These are phyloP conservation scores for Auxenochlorella pyrenoidosa DNA, from an alignment of 139 green algal species.

Conservation along the genomic window DNA sequence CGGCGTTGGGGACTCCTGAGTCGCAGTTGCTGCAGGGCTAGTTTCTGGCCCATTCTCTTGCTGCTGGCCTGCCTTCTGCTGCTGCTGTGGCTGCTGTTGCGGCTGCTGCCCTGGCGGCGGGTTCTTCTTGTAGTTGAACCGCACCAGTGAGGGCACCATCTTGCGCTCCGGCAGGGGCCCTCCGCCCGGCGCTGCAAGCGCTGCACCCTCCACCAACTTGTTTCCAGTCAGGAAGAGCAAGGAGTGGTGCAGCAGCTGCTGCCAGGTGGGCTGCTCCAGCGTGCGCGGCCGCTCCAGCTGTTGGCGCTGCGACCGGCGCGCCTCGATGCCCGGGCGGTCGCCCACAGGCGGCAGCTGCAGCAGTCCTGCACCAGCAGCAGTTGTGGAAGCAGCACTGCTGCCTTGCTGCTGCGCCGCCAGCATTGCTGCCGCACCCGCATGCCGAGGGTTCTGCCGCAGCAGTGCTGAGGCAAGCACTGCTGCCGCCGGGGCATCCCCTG, in stretches of 20 bases:
- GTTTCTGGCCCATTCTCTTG: neutral
- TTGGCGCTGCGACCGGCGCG: neutral
- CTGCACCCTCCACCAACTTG: neutral
- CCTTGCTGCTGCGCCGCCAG: neutral
- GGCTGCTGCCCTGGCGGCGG: neutral
- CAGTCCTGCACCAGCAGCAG: neutral
- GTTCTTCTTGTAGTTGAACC: conserved; percentile 18
- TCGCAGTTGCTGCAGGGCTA: neutral
- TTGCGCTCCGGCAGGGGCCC: neutral
- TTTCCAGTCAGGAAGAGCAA: conserved; percentile 24
- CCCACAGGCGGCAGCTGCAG: conserved; percentile 10
- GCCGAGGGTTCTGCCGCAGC: conserved; percentile 17
- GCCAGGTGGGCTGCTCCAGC: conserved; percentile 29
- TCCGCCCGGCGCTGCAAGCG: neutral
- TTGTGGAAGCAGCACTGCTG: too few relatives aligned
- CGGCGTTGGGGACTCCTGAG: neutral
- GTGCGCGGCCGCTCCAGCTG: neutral
- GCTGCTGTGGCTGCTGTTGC: neutral
- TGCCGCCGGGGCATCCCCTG: conserved; percentile 16
- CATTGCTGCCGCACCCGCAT: neutral
- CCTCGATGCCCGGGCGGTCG: neutral
- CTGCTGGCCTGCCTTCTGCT: neutral
- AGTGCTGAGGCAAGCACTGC: conserved; percentile 4
- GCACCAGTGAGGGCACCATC: neutral
- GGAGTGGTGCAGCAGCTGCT: conserved; percentile 32